These are phyloP conservation scores for Ampelomyces quisqualis DNA, from an alignment of 2,329 filamentous ascomycete genomes.

Conservation along the genomic window DNA sequence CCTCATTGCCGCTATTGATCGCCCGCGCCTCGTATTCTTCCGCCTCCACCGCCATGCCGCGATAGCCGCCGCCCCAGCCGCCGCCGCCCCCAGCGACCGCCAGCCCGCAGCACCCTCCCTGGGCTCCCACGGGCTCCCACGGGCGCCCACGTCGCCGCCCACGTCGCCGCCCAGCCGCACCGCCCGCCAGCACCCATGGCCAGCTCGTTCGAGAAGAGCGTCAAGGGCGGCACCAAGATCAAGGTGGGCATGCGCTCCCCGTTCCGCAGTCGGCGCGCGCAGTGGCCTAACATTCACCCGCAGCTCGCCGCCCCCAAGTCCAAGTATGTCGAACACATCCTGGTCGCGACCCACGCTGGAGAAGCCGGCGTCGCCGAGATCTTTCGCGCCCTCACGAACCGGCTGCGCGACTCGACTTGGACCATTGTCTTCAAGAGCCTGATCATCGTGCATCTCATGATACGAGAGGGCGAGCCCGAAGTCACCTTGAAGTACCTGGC, in stretches of 20 bases:
- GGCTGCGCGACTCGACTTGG: constrained; percentile 95
- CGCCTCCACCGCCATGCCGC: constrained; percentile 29
- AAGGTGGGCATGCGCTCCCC: constrained; percentile 61
- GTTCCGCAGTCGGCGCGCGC: too few relatives aligned
- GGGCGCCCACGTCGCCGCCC: constrained; percentile 9
- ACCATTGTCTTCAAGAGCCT: constrained; percentile 99
- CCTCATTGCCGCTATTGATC: constrained; percentile 19
- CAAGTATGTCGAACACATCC: constrained; percentile 98
- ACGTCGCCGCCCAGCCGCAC: constrained; percentile 16
- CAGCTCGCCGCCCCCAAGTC: constrained; percentile 95
- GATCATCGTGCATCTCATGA: constrained; percentile 96
- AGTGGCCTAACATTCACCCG: constrained; percentile 14
- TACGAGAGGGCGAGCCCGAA: constrained; percentile 88
- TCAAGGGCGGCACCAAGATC: constrained; percentile 97
- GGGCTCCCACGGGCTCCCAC: too few relatives aligned
- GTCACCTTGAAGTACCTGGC: constrained; percentile 83
- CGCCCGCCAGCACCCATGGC: constrained; percentile 57
- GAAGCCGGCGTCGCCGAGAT: constrained; percentile 95
- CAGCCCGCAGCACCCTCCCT: too few relatives aligned
- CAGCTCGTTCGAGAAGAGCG: constrained; percentile 95
- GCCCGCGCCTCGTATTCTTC: constrained; percentile 18
- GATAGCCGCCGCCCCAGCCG: constrained; percentile 23
- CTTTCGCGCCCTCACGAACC: constrained; percentile 85
- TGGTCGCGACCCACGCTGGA: constrained; percentile 90
- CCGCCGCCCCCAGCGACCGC: constrained; percentile 19